Base-by-base conservation (phyloP, 2,329 filamentous ascomycete genomes). In the Sphaerulina vaccinii region DNA sequence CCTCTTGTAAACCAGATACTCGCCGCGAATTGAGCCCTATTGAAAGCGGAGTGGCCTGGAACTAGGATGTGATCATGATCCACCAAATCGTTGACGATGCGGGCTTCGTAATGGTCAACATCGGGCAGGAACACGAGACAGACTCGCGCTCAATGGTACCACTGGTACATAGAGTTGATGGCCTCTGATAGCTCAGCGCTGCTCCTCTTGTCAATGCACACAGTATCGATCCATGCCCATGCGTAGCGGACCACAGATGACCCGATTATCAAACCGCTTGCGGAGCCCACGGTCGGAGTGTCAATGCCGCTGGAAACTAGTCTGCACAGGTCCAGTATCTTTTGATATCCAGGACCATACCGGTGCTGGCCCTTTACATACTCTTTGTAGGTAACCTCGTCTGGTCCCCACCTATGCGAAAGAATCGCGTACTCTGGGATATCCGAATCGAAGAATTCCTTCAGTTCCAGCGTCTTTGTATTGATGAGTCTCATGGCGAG, bases 321-420 rank as follows among this genome's bases (percentile, higher is more conserved):
- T 22, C 35, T n/a, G n/a, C 35, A 39, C 9, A 29, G 15, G 5
- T 24, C 36, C 22, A 40, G 21, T 35, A 40, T 40, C 22, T 59
- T 57, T 13, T 32, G 22, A 23, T 51, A 57, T 6, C 49, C 55
- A 22, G 15, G 4, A 10, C 23, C 19, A 19, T 35, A 16, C 15
- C 16, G 9, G n/a, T 41, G 27, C 13, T 43, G 13, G 9, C 45
- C 35, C 5, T 15, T n/a, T 15, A 35, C n/a, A 10, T 53, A 38
- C 8, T 54, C 45, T 32, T 56, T 11, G 41, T 46, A 54, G 9
- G 39, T 32, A 5, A 54, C 37, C 19, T 56, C 54, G 15, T 19
- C n/a, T 10, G 10, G 11, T 11, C 29, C 35, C 59, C 57, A 61
- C 15, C 49, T 23, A 29, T 61, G 59, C 19, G 59, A 60, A 3